phyloP scores from a whole-genome alignment of 352 stramenopile species.

The Phytophthora colocasiae region DNA sequence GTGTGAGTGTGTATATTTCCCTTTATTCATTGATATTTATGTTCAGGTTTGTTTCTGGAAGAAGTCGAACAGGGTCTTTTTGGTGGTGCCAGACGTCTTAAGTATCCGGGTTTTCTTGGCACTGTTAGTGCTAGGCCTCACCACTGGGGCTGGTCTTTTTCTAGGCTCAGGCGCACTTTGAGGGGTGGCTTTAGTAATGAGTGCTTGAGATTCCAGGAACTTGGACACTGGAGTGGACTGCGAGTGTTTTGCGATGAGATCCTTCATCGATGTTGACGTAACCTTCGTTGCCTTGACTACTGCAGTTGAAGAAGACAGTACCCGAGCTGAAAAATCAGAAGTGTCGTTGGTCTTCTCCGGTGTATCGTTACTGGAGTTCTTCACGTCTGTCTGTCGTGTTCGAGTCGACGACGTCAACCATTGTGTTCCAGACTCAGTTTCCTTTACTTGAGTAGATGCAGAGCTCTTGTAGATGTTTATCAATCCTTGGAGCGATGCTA shows the following conservation, averaged over 20 bases:
- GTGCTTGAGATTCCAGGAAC: slow-evolving; percentile 4
- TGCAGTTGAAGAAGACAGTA: slow-evolving; percentile 11
- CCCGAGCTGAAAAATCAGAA: neutral
- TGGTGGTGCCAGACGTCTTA: slow-evolving; percentile 18
- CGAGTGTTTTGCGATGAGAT: slow-evolving; percentile 44
- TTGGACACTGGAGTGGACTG: slow-evolving; percentile 11
- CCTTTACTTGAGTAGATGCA: slow-evolving; percentile 1
- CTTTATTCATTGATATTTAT: slow-evolving; percentile 17
- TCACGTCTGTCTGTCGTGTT: neutral
- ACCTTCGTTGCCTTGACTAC: slow-evolving; percentile 26
- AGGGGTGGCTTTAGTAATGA: slow-evolving; percentile 4
- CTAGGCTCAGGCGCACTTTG: slow-evolving; percentile 28
- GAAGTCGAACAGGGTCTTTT: slow-evolving; percentile 55
- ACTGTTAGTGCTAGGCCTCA: slow-evolving; percentile 20
- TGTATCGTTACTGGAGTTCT: slow-evolving; percentile 18
- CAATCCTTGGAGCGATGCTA: slow-evolving; percentile 30
- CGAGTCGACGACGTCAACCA: slow-evolving; percentile 15
- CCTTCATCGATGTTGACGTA: slow-evolving; percentile 45
- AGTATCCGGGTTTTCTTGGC: slow-evolving; percentile 18
- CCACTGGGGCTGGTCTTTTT: slow-evolving; percentile 31
- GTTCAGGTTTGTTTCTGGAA: slow-evolving; percentile 40
- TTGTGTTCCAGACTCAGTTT: slow-evolving; percentile 1
- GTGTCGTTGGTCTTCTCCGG: no score
- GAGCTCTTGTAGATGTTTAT: slow-evolving; percentile 26
- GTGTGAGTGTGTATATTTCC: slow-evolving; percentile 10